Conservation (phyloP, 805 yeast genomes). For the Wickerhamomyces ciferrii region DNA sequence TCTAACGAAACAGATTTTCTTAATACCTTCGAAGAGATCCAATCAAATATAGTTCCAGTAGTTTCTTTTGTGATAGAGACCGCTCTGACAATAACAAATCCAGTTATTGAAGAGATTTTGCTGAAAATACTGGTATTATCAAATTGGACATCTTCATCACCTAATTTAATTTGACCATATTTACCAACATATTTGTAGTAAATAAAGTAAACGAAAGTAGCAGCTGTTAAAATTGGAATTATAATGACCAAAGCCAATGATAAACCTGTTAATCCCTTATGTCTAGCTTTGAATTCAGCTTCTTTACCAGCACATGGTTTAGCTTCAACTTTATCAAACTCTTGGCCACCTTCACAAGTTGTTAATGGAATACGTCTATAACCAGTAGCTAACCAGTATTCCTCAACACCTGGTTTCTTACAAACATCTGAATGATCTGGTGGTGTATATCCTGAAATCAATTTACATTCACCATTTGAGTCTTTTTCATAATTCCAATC, state of each 20-base stretch:
- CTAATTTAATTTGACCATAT: constrained; percentile 83
- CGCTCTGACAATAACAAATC: constrained; percentile 27
- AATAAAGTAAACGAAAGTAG: constrained; percentile 59
- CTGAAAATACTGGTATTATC: constrained; percentile 54
- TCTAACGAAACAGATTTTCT: constrained; percentile 12
- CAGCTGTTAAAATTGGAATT: constrained; percentile 49
- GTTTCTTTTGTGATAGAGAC: constrained; percentile 16
- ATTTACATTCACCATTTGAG: constrained; percentile 77
- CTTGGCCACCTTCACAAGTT: constrained; percentile 79
- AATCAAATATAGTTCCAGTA: constrained; percentile 13
- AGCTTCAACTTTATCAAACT: constrained; percentile 59
- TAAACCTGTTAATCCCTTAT: constrained; percentile 50
- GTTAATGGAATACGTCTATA: constrained; percentile 82
- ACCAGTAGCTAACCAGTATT: constrained; percentile 87
- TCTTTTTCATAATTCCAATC: constrained; percentile 77
- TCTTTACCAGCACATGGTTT: constrained; percentile 88
- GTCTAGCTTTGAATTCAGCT: constrained; percentile 48
- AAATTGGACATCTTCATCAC: constrained; percentile 69
- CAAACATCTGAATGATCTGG: constrained; percentile 62
- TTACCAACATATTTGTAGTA: constrained; percentile 77
- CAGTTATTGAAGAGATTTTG: constrained; percentile 31
- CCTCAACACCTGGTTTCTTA: constrained; percentile 47
- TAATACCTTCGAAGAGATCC: constrained; percentile 8
- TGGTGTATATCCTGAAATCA: constrained; percentile 70
- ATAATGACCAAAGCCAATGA: constrained; percentile 47